A percentile compares a stretch with the other conserved stretches of the same genome.
Conservation (phyloP, 2,329 filamentous ascomycete species). For the Colletotrichum coccodes region DNA sequence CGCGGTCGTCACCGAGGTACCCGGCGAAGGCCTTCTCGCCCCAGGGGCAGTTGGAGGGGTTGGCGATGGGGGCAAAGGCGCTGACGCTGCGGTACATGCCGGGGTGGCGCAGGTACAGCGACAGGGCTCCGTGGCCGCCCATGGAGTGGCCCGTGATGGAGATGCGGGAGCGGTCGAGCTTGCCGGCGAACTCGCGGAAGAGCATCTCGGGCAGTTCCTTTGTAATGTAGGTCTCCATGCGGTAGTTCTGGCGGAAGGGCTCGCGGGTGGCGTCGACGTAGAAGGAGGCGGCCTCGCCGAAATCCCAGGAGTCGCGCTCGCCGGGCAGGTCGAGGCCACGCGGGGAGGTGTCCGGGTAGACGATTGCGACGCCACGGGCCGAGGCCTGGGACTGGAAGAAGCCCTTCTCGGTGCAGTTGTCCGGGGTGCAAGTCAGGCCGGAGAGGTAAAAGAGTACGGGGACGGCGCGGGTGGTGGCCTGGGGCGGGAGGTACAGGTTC, state of each 20-base stretch:
- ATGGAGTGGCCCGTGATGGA: slow-evolving; percentile 95
- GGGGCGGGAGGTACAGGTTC: slow-evolving; percentile 89
- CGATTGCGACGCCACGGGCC: slow-evolving; percentile 85
- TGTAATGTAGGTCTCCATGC: slow-evolving; percentile 95
- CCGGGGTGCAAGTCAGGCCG: slow-evolving; percentile 92
- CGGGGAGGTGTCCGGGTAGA: slow-evolving; percentile 96
- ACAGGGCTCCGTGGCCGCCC: slow-evolving; percentile 96
- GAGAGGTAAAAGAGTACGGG: slow-evolving; percentile 94
- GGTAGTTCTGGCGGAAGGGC: slow-evolving; percentile 83
- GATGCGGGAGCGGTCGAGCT: slow-evolving; percentile 76
- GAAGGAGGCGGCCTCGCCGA: slow-evolving; percentile 92
- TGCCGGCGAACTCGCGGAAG: slow-evolving; percentile 73
- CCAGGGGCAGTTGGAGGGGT: slow-evolving; percentile 89
- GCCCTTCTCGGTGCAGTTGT: slow-evolving; percentile 84
- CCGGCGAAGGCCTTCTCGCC: slow-evolving; percentile 94
- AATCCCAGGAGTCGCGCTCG: slow-evolving; percentile 91
- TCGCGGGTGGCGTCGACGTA: slow-evolving; percentile 86
- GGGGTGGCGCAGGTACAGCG: slow-evolving; percentile 90
- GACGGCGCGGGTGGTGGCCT: slow-evolving; percentile 67
- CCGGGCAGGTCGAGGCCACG: slow-evolving; percentile 83
- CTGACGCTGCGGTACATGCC: slow-evolving; percentile 89
- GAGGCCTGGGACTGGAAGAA: slow-evolving; percentile 91
- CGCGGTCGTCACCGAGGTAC: slow-evolving; percentile 83
- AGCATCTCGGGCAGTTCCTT: slow-evolving; percentile 84
- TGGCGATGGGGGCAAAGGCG: slow-evolving; percentile 90